Evolutionary conservation across 495 filamentous ascomycete genomes (phyloP), one percentile per base, ranked within the genome.

Genomic region (Tuber calosporum): DNA sequence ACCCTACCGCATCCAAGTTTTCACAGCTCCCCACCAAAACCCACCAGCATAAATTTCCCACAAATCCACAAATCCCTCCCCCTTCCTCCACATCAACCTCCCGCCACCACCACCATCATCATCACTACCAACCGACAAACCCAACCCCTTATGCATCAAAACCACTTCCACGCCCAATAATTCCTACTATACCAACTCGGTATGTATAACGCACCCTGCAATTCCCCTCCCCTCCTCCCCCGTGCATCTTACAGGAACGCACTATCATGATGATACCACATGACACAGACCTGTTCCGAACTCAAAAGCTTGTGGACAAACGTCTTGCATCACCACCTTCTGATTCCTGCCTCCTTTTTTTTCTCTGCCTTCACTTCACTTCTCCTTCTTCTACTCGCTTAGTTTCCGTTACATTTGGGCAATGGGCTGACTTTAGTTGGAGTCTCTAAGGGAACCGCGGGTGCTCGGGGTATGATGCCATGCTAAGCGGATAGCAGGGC

Each of bases 311-410:
- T 74, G 67, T 74, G 67, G 72, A 74, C 68, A 74, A 70, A 69
- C 66, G 68, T 74, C 68, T 75, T 74, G 72, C 74, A 75, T 73
- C 71, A 74, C 73, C 73, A 75, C 73, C 73, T 75, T 75, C 73
- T 75, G 73, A 72, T 41, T 37, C 48, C 53, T 17, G 40, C 73
- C n/a, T 9, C 8, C n/a, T 37, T 48, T 9, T 30, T 22, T 37
- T 58, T n/a, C 9, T 9, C 53, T 42, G 5, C 19, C 48, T 22
- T 11, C 20, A 19, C 4, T 20, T n/a, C n/a, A n/a, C 22, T n/a
- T 40, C 0, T 0, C 11, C 8, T 11, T 11, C 39, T 40, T 11
- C 8, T 40, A 11, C 6, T 40, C 39, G 9, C n/a, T 58, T 58
- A 4, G 7, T 2, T 6, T n/a, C 48, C 48, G n/a, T 13, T 26